phyloP scores from a whole-genome alignment of 495 filamentous ascomycete species.

The Neurospora cerealis region DNA sequence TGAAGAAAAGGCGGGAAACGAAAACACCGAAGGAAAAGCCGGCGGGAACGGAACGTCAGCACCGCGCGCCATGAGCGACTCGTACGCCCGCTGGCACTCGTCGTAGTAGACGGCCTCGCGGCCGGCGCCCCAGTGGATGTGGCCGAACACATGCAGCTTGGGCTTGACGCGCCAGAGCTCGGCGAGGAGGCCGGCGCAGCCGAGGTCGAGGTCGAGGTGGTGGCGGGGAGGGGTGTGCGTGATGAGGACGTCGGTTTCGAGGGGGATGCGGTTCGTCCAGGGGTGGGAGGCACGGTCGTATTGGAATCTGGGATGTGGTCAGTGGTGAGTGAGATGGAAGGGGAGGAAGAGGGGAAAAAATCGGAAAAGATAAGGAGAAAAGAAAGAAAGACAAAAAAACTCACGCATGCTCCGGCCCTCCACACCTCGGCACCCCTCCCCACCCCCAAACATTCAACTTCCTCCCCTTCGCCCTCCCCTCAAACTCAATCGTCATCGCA shows the following conservation, averaged over 20 bases:
- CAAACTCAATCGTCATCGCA: slow-evolving; percentile 35
- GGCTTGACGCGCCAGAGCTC: slow-evolving; percentile 76
- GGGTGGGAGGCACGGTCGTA: slow-evolving; percentile 30
- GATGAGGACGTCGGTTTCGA: slow-evolving; percentile 69
- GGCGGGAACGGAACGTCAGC: not conserved
- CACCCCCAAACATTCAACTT: slow-evolving; percentile 45
- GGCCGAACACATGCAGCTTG: slow-evolving; percentile 77
- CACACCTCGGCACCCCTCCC: slow-evolving; percentile 40
- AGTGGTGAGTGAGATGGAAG: not conserved
- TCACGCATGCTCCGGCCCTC: slow-evolving; percentile 49
- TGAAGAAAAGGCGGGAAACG: not conserved
- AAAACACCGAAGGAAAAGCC: not conserved
- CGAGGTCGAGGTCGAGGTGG: slow-evolving; percentile 69
- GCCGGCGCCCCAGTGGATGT: slow-evolving; percentile 66
- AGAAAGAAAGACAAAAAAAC: not conserved
- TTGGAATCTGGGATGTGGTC: slow-evolving; percentile 30
- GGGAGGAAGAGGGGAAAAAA: not conserved
- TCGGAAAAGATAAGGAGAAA: not conserved
- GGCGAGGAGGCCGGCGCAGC: slow-evolving; percentile 63
- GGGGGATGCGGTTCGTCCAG: slow-evolving; percentile 50
- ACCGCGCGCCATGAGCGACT: slow-evolving; percentile 42
- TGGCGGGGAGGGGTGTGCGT: slow-evolving; percentile 64
- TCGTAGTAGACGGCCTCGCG: slow-evolving; percentile 68
- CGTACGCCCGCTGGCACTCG: slow-evolving; percentile 61
- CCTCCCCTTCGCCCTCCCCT: slow-evolving; percentile 28